Conservation (phyloP, 768 basidiomycete species). For the Tricholoma terreum region DNA sequence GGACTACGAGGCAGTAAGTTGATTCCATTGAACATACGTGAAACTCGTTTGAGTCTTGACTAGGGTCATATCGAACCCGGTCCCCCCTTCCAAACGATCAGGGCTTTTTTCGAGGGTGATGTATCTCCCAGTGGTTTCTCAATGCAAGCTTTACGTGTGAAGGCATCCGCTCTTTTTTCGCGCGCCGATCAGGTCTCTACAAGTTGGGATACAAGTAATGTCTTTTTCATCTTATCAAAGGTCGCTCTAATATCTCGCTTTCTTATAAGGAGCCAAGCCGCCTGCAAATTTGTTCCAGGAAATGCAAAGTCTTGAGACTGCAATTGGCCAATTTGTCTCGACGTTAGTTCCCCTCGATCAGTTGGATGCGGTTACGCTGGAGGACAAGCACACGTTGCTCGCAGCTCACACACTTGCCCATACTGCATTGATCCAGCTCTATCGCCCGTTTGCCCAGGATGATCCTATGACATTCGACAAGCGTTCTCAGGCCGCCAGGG, state of each 20-base stretch:
- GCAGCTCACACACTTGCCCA: conserved; percentile 65
- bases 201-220: conserved; percentile 59
- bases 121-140: conserved; percentile 58
- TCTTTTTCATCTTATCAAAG: neutral
- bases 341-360: conserved; percentile 66
- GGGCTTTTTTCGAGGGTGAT: conserved; percentile 60
- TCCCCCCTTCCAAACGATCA: conserved; percentile 55
- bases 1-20: conserved; percentile 66
- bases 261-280: conserved; percentile 37
- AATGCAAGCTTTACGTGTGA: conserved; percentile 61
- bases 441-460: conserved; percentile 57
- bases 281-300: conserved; percentile 53
- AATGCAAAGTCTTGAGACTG: conserved; percentile 58
- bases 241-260: conserved; percentile 1
- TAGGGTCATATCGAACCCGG: conserved; percentile 59
- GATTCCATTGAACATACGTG: neutral
- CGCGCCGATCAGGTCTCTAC: conserved; percentile 60
- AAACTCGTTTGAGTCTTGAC: conserved; percentile 6
- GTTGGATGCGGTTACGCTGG: conserved; percentile 49
- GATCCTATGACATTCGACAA: conserved; percentile 63
- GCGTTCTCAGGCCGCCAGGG: conserved; percentile 60
- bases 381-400: conserved; percentile 60
- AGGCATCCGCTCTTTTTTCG: conserved; percentile 74
- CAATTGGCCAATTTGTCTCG: conserved; percentile 59
- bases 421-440: conserved; percentile 62